Conservation (phyloP, 2,329 filamentous ascomycete species). For the Exophiala aquamarina region DNA sequence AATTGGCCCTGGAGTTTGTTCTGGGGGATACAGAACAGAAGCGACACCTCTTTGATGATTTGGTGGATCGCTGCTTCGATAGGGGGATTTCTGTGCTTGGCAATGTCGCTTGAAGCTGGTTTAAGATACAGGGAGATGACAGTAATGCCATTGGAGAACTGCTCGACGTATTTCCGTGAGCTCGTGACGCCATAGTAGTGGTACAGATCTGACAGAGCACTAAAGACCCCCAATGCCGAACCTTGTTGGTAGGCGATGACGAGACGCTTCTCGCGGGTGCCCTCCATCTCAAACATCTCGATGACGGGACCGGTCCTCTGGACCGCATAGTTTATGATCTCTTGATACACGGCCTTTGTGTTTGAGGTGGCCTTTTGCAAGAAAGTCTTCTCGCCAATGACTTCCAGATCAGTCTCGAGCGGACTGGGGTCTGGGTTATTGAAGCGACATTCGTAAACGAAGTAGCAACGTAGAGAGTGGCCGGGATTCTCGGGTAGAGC, state of each 20-base stretch:
- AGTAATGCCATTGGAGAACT: slow-evolving; percentile 97
- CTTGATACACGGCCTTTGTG: slow-evolving; percentile 93
- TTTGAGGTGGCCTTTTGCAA: slow-evolving; percentile 93
- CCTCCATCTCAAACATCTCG: slow-evolving; percentile 95
- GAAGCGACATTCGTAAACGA: slow-evolving; percentile 96
- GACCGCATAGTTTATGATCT: slow-evolving; percentile 85
- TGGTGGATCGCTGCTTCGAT: slow-evolving; percentile 96
- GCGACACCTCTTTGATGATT: slow-evolving; percentile 96
- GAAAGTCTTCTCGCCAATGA: slow-evolving; percentile 92
- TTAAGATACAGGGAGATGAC: slow-evolving; percentile 95
- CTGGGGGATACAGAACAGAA: slow-evolving; percentile 95
- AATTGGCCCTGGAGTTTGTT: slow-evolving; percentile 95
- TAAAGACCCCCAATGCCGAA: slow-evolving; percentile 90
- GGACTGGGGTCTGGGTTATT: slow-evolving; percentile 69
- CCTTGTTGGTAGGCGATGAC: slow-evolving; percentile 93
- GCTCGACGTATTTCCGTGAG: slow-evolving; percentile 95
- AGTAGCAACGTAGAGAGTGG: slow-evolving; percentile 92
- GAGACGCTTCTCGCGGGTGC: slow-evolving; percentile 84
- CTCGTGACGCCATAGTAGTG: slow-evolving; percentile 98
- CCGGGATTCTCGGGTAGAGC: slow-evolving; percentile 72
- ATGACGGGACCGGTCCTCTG: slow-evolving; percentile 89
- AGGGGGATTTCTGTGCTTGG: slow-evolving; percentile 63
- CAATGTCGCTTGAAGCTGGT: slow-evolving; percentile 62
- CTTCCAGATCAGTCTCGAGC: slow-evolving; percentile 82
- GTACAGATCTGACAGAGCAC: slow-evolving; percentile 90